Percentiles rank a stretch among this genome's conserved stretches.
phyloP scores from a whole-genome alignment of 768 basidiomycete species.

The Lactarius hengduanensis region DNA sequence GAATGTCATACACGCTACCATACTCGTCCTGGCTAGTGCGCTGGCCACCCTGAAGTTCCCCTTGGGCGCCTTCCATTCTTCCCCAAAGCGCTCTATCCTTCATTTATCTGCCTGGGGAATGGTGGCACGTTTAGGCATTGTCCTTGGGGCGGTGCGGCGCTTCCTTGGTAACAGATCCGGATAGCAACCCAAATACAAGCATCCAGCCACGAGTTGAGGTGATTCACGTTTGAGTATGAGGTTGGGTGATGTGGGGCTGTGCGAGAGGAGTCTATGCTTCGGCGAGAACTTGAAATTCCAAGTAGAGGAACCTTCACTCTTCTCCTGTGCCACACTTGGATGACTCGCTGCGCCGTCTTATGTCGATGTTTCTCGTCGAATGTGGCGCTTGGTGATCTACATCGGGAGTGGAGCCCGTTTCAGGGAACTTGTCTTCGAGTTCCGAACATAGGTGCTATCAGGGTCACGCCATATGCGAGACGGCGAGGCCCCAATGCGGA shows the following conservation, averaged over 20 bases:
- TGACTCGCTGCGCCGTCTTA: not conserved
- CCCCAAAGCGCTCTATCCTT: not conserved
- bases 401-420: not conserved
- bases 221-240: not conserved
- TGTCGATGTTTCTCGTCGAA: not conserved
- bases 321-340: not conserved
- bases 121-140: not conserved
- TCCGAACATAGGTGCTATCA: not conserved
- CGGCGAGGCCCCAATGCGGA: conserved; percentile 5
- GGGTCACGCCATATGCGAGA: not conserved
- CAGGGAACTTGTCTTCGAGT: not conserved
- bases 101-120: conserved; percentile 5
- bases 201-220: not conserved
- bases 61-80: conserved; percentile 8
- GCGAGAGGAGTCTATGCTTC: not conserved
- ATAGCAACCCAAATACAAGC: not conserved
- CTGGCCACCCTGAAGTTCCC: not conserved
- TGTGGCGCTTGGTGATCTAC: not conserved
- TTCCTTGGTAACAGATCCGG: not conserved
- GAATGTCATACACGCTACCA: conserved; percentile 7
- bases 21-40: conserved; percentile 6
- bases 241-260: not conserved
- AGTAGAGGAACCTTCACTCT: not conserved
- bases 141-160: not conserved
- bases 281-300: not conserved